A percentile compares a stretch with the other conserved stretches of the same genome.
These are phyloP conservation scores for Daldinia concentrica DNA, from an alignment of 495 filamentous ascomycete species.

Conservation along the genomic window DNA sequence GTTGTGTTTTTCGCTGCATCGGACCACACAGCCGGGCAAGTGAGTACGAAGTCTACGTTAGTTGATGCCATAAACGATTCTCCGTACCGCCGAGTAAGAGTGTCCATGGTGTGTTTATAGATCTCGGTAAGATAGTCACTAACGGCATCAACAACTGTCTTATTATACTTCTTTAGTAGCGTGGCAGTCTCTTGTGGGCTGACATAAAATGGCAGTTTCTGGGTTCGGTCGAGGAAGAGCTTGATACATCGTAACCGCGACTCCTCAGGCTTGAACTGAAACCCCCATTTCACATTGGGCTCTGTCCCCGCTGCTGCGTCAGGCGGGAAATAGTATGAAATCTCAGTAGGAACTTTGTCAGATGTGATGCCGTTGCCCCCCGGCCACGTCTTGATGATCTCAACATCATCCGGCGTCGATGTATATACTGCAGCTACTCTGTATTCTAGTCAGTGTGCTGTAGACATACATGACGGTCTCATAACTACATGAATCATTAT, in stretches of 20 bases:
- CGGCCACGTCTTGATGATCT: slow-evolving; percentile 85
- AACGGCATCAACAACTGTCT: slow-evolving; percentile 67
- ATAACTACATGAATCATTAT: neutral
- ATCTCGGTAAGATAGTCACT: slow-evolving; percentile 76
- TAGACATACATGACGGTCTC: neutral
- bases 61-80: slow-evolving; percentile 68
- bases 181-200: slow-evolving; percentile 77
- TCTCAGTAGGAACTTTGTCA: slow-evolving; percentile 73
- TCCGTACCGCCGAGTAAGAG: slow-evolving; percentile 70
- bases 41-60: slow-evolving; percentile 73
- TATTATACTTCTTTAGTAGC: slow-evolving; percentile 71
- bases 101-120: slow-evolving; percentile 77
- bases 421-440: slow-evolving; percentile 81
- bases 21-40: slow-evolving; percentile 83
- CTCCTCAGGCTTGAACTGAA: slow-evolving; percentile 80
- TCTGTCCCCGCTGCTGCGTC: slow-evolving; percentile 47
- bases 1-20: slow-evolving; percentile 77
- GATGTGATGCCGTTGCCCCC: slow-evolving; percentile 77
- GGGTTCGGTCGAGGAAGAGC: slow-evolving; percentile 79
- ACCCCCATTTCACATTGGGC: slow-evolving; percentile 72
- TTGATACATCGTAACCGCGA: slow-evolving; percentile 80
- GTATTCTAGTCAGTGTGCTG: slow-evolving; percentile 16
- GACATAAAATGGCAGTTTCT: slow-evolving; percentile 80
- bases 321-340: slow-evolving; percentile 61
- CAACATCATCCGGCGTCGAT: slow-evolving; percentile 77